Base-by-base conservation (phyloP, 2,329 filamentous ascomycete species). In the Daldinia sp. region DNA sequence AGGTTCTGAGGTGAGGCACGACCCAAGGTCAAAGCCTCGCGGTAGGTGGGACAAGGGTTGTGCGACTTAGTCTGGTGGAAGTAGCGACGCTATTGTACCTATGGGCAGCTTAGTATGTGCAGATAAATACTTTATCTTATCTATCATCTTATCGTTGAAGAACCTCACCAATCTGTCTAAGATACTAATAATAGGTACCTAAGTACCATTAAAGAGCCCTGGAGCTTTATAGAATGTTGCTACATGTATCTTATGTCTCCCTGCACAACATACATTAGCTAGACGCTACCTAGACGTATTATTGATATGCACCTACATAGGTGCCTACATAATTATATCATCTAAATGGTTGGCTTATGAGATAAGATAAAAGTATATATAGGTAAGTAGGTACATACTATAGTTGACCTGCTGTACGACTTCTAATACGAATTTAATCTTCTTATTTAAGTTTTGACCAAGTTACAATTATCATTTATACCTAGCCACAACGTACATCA, bases 21-120 rank as follows among this genome's bases (percentile, higher is more conserved):
- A 68, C 44, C 46, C 55, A 59, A 64, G 26, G 50, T 62, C 53
- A 64, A 59, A 67, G 60, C 63, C 67, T 63, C 44, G 63, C 60
- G 39, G 46, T 13, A 54, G 42, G 18, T 50, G 30, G 33, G 30
- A 68, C 65, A 68, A 50, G 65, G 65, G 50, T 63, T 58, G 41
- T 37, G 30, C 13, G 39, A 48, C 50, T 66, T 66, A 62, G 63
- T 44, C 53, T 18, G 18, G 46, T 62, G 55, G n/a, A 23, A 13
- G 30, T 56, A 37, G 33, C 35, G 35, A 26, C 53, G 23, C 20
- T 41, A 41, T 9, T 26, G 51, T 39, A 46, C 33, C 33, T 10
- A 35, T 35, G 33, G 33, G 33, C 10, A 35, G 20, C 20, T 26
- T 26, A 9, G 20, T 23, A 46, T 26, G 20, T 46, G 20, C 42